Base-by-base conservation (phyloP, 305 asterid species). In the Rubia peregrina region DNA sequence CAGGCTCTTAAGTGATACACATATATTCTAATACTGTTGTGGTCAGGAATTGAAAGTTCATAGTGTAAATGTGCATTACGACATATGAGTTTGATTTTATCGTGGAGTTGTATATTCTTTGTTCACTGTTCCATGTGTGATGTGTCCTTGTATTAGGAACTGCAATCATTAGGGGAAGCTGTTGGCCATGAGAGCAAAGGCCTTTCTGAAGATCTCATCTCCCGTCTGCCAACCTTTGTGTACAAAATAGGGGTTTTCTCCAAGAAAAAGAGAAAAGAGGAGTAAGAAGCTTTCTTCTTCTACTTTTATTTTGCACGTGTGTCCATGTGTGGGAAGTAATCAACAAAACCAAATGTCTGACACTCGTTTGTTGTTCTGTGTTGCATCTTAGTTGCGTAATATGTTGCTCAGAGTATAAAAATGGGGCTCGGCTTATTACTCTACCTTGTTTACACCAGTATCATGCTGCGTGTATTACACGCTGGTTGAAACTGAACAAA, bases 371-470 rank as follows among this genome's bases (percentile, higher is more conserved):
- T 60, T 72, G 57, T 74, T 71, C n/a, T n/a, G n/a, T n/a, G n/a
- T 19, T 62, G 56, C 72, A 30, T 68, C 67, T 42, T 76, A 92
- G 98, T 81, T 91, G 98, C 62, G 96, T 85, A 80, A 88, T 91
- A 76, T 91, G 98, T 81, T 77, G 65, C 14, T 71, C 85, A 7
- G 87, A 85, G 57, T 91, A 85, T 71, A 87, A 75, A 81, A 73
- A 78, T 46, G 90, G 96, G 65, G 81, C 77, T 69, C 77, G 76
- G 79, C 60, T 91, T 79, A 85, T 82, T 24, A 82, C 85, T 67
- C 83, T 91, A 85, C 98, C 96, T 59, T 91, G 98, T 71, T 86
- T 89, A 7, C 98, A 91, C 80, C 87, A 78, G 71, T 91, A 88
- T 76, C 98, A 91, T 76, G 81, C 89, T 17, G 71, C 72, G 26